phyloP scores from a whole-genome alignment of 331 rosid genomes.

The Saraca asoca region DNA sequence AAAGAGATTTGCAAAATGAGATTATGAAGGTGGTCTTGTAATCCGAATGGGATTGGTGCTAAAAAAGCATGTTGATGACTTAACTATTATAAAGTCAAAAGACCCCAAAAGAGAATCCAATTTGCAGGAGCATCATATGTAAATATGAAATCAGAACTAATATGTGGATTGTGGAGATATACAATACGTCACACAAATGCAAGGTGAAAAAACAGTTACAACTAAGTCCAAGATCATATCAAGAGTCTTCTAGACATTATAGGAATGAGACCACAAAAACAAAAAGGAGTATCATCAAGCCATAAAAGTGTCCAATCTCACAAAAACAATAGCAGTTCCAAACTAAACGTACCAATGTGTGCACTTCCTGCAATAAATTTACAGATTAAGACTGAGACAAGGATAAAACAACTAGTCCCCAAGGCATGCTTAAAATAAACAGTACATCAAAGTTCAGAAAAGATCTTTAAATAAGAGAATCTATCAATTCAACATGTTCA shows the following conservation, averaged over 20 bases:
- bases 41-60: slow-evolving; percentile 44
- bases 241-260: slow-evolving; percentile 43
- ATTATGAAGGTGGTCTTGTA: slow-evolving; percentile 56
- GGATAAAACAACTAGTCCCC: slow-evolving; percentile 29
- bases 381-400: slow-evolving; percentile 50
- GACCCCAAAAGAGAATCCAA: slow-evolving; percentile 35
- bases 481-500: background rate
- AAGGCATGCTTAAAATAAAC: slow-evolving; percentile 21
- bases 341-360: slow-evolving; percentile 53
- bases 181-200: slow-evolving; percentile 44
- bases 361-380: slow-evolving; percentile 68
- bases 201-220: slow-evolving; percentile 43
- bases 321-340: slow-evolving; percentile 55
- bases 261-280: slow-evolving; percentile 49
- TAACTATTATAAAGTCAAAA: slow-evolving; percentile 50
- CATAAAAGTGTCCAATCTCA: slow-evolving; percentile 51
- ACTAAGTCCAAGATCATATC: slow-evolving; percentile 30
- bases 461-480: slow-evolving; percentile 3
- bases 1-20: slow-evolving; percentile 45
- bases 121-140: slow-evolving; percentile 37
- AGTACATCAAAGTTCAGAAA: slow-evolving; percentile 28
- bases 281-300: slow-evolving; percentile 58
- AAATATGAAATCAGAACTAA: slow-evolving; percentile 34
- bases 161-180: slow-evolving; percentile 36
- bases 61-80: slow-evolving; percentile 43